phyloP scores from a whole-genome alignment of 768 basidiomycete genomes.

The Epithele typhae region DNA sequence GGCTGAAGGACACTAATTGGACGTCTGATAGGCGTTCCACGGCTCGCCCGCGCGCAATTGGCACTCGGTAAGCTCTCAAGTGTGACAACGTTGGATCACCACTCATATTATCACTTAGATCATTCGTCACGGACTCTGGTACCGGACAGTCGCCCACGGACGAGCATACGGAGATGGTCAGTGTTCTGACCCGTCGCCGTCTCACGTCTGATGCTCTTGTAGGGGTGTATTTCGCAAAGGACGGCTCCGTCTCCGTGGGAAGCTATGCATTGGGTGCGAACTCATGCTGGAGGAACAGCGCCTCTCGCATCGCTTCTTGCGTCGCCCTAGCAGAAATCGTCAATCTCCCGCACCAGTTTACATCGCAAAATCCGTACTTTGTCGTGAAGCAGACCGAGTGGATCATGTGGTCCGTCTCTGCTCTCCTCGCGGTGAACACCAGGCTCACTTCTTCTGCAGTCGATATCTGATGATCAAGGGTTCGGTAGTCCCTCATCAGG shows the following conservation, averaged over 20 bases:
- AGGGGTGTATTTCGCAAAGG: constrained; percentile 70
- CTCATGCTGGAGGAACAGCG: constrained; percentile 50
- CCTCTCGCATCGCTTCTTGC: constrained; percentile 41
- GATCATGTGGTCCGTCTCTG: constrained; percentile 56
- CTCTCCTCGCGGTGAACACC: too few relatives aligned
- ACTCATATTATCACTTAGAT: constrained; percentile 47
- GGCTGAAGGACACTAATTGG: not conserved
- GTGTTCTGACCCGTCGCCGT: constrained; percentile 4
- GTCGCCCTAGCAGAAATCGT: constrained; percentile 64
- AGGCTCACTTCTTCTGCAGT: constrained; percentile 24
- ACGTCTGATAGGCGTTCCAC: constrained; percentile 52
- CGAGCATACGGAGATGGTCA: constrained; percentile 60
- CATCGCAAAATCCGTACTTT: constrained; percentile 47
- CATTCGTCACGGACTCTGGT: constrained; percentile 70
- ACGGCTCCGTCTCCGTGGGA: constrained; percentile 45
- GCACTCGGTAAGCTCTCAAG: constrained; percentile 57
- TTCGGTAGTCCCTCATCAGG: too few relatives aligned
- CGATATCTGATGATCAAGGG: constrained; percentile 58
- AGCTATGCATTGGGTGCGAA: constrained; percentile 32
- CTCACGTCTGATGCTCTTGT: not conserved
- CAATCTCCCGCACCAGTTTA: constrained; percentile 53
- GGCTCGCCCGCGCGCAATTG: constrained; percentile 62
- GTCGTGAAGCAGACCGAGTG: constrained; percentile 63
- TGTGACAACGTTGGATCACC: too few relatives aligned
- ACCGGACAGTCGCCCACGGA: constrained; percentile 49